Conservation (phyloP, 441 rosid species). For the Gossypium laxum region DNA sequence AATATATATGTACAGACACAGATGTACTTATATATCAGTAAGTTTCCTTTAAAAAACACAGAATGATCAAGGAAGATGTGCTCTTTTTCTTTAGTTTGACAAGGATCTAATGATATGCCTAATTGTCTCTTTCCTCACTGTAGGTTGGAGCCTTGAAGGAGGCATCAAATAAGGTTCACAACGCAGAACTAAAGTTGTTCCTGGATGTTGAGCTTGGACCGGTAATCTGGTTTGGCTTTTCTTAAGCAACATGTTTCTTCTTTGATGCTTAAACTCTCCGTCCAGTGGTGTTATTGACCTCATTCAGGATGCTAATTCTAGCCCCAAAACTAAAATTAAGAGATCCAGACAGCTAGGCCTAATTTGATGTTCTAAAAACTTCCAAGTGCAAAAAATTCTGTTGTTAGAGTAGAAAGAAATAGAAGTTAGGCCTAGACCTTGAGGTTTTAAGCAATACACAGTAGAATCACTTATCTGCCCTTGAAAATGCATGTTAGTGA, state of each 20-base stretch:
- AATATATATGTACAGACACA: background rate
- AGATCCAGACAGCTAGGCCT: background rate
- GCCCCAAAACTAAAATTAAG: background rate
- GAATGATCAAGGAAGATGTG: background rate
- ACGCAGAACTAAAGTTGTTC: constrained; percentile 40
- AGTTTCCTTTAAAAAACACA: background rate
- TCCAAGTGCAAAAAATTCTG: background rate
- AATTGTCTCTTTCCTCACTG: background rate
- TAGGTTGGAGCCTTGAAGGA: constrained; percentile 44
- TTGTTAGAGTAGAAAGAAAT: background rate
- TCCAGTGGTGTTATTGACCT: constrained; percentile 2
- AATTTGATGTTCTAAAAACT: background rate
- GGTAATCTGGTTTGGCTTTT: constrained; percentile 24
- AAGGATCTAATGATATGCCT: background rate
- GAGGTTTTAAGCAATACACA: background rate
- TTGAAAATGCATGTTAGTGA: background rate
- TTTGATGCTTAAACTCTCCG: background rate
- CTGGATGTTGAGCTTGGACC: constrained; percentile 40
- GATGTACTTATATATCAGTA: background rate
- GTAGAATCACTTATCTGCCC: background rate
- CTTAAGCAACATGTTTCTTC: background rate
- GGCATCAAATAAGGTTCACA: constrained; percentile 34
- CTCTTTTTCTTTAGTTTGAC: background rate
- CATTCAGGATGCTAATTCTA: background rate
- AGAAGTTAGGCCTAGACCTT: background rate